Evolutionary conservation across 2,329 filamentous ascomycete genomes (phyloP).

Genomic region (Westerdykella ornata): DNA sequence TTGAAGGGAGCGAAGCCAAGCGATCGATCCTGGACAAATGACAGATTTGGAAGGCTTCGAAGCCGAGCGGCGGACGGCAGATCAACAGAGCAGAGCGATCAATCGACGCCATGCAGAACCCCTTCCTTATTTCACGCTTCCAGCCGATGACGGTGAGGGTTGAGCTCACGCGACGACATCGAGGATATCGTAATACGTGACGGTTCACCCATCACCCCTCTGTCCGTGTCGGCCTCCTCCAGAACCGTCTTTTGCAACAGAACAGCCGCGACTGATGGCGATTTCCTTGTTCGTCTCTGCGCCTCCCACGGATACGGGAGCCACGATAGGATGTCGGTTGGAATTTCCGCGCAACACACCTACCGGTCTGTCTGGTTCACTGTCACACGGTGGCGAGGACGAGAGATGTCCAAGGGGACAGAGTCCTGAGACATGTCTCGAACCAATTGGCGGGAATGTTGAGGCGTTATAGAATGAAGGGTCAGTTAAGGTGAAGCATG

Average conservation of each 20-base stretch:
- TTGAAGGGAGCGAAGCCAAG: conserved; percentile 21
- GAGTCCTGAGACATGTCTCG: conserved; percentile 20
- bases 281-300: no score
- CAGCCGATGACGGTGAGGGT: conserved; percentile 18
- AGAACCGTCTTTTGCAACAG: no score
- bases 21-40: conserved; percentile 12
- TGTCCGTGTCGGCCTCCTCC: no score
- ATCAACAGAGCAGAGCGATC: conserved; percentile 19
- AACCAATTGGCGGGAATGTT: conserved; percentile 15
- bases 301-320: no score
- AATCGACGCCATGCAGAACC: conserved; percentile 25
- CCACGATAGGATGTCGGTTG: no score
- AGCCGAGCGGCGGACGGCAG: conserved; percentile 10
- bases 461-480: conserved; percentile 15
- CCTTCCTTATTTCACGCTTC: conserved; percentile 21
- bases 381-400: conserved; percentile 4
- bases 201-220: background rate
- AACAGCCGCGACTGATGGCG: no score
- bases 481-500: conserved; percentile 17
- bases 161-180: conserved; percentile 2
- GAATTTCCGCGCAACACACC: no score
- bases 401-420: conserved; percentile 7
- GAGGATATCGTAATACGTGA: conserved; percentile 9
- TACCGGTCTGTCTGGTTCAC: background rate
- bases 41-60: conserved; percentile 7